Conservation (phyloP, 805 yeast species). For the Kuraishia hungarica region DNA sequence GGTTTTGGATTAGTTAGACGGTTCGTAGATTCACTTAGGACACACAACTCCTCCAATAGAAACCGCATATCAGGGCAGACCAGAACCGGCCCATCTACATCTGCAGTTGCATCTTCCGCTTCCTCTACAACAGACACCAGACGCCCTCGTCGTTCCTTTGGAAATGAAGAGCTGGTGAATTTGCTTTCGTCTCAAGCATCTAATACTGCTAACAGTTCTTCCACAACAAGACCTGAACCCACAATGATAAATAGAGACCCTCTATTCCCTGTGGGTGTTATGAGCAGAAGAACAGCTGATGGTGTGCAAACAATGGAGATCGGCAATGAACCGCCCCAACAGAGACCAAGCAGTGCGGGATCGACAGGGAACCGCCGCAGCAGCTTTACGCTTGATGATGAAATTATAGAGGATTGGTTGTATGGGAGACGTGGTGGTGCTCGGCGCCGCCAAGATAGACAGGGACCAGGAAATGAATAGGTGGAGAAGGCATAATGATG, state of each 20-base stretch:
- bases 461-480: not conserved
- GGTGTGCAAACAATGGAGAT: slow-evolving; percentile 31
- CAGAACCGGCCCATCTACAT: not conserved
- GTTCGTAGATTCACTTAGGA: slow-evolving; percentile 1
- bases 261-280: slow-evolving; percentile 37
- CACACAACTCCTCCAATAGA: not conserved
- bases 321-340: not conserved
- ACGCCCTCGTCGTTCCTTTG: not conserved
- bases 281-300: slow-evolving; percentile 34
- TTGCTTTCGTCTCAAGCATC: not conserved
- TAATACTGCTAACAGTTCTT: not conserved
- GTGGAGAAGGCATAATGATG: not conserved
- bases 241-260: slow-evolving; percentile 13
- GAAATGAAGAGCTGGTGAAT: not conserved
- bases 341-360: not conserved
- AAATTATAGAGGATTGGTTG: not conserved
- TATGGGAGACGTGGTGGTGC: not conserved
- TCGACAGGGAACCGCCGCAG: not conserved
- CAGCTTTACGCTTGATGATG: not conserved
- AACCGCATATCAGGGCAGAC: not conserved
- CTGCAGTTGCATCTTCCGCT: not conserved
- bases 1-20: slow-evolving; percentile 7
- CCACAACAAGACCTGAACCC: not conserved
- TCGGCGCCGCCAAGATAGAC: not conserved
- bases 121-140: not conserved